These are phyloP conservation scores for Gelatoporia subvermispora DNA, from an alignment of 768 basidiomycete species.

Conservation along the genomic window DNA sequence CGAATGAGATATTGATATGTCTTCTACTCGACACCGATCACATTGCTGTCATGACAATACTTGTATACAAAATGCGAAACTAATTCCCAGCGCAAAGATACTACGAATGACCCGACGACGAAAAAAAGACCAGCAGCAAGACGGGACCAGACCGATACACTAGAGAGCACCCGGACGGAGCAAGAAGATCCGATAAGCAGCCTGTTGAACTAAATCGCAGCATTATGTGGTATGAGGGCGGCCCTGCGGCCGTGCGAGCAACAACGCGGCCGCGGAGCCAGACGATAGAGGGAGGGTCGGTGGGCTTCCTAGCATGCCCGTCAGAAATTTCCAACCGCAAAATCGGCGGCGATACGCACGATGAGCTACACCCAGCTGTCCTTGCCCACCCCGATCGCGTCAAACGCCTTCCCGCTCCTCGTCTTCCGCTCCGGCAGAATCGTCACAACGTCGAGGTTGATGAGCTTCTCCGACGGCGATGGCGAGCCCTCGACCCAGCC, in stretches of 20 bases:
- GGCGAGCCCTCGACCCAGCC: conserved; percentile 88
- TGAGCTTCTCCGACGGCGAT: conserved; percentile 72
- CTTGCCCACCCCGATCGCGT: conserved; percentile 73
- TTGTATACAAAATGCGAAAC: too few relatives aligned
- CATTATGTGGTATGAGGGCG: too few relatives aligned
- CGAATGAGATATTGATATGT: too few relatives aligned
- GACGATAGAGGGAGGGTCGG: neutral
- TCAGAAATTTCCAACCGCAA: conserved; percentile 51
- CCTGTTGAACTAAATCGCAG: too few relatives aligned
- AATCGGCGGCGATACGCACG: conserved; percentile 24
- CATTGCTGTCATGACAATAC: too few relatives aligned
- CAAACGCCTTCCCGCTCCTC: conserved; percentile 83
- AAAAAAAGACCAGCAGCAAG: neutral
- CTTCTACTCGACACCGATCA: too few relatives aligned
- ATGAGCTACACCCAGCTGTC: conserved; percentile 64
- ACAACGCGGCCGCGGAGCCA: too few relatives aligned
- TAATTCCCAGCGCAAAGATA: neutral
- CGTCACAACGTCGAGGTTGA: conserved; percentile 72
- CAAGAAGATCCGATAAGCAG: too few relatives aligned
- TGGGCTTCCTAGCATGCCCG: neutral
- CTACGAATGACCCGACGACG: neutral
- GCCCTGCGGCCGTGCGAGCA: too few relatives aligned
- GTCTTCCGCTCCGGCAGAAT: conserved; percentile 70
- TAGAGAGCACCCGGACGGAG: too few relatives aligned
- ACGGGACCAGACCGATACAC: too few relatives aligned